Conservation (phyloP, 495 filamentous ascomycete species). For the Oidiodendron maius region DNA sequence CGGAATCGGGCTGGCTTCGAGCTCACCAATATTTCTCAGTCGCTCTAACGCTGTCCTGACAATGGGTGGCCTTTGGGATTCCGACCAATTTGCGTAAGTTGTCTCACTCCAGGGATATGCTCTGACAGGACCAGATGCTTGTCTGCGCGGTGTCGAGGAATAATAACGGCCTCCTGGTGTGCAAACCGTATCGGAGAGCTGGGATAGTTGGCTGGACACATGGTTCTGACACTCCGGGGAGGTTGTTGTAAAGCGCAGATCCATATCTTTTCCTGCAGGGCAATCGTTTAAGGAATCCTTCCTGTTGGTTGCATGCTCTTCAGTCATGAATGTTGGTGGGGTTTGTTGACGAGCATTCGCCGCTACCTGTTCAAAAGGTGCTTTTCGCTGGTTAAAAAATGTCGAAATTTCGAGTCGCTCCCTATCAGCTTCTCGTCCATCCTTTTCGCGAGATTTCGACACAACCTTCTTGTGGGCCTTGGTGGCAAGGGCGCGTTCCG, state of each 20-base stretch:
- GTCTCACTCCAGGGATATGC: slow-evolving; percentile 1
- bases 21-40: background rate
- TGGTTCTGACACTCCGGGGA: background rate
- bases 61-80: slow-evolving; percentile 8
- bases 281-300: background rate
- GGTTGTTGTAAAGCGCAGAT: background rate
- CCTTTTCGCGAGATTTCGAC: slow-evolving; percentile 19
- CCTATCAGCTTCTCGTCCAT: slow-evolving; percentile 20
- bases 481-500: slow-evolving; percentile 4
- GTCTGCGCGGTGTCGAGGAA: background rate
- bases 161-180: background rate
- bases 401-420: slow-evolving; percentile 33
- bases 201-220: background rate
- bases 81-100: slow-evolving; percentile 19
- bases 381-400: slow-evolving; percentile 28
- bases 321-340: background rate
- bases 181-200: background rate
- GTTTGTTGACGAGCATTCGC: background rate
- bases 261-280: background rate
- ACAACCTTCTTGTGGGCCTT: background rate
- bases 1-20: slow-evolving; percentile 12
- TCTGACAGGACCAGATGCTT: background rate
- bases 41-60: background rate
- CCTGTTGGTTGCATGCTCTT: background rate
- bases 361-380: slow-evolving; percentile 3